A percentile compares a stretch with the other conserved stretches of the same genome.
These are phyloP conservation scores for Colletotrichum shisoi DNA, from an alignment of 2,329 filamentous ascomycete species.

Conservation along the genomic window DNA sequence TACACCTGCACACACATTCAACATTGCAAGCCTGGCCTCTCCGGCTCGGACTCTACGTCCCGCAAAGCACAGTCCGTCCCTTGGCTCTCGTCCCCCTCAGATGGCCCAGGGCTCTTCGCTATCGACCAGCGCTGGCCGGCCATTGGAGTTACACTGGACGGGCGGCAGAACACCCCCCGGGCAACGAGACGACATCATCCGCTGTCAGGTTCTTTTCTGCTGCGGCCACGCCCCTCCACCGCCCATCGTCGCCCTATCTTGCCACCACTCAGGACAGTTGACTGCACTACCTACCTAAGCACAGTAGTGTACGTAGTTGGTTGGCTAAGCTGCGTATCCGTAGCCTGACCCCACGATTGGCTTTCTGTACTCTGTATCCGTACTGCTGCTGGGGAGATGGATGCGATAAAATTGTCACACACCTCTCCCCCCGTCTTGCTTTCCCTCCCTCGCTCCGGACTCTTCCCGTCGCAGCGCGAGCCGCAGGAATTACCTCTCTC, in stretches of 20 bases:
- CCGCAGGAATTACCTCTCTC: constrained; percentile 9
- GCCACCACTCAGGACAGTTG: not conserved
- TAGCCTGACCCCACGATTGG: constrained; percentile 23
- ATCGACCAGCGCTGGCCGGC: constrained; percentile 17
- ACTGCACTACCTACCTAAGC: too few species aligned
- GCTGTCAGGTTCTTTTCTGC: constrained; percentile 33
- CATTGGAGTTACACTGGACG: constrained; percentile 36
- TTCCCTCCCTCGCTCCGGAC: constrained; percentile 18
- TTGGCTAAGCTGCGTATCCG: not conserved
- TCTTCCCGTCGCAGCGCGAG: constrained; percentile 22
- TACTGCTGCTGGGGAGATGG: not conserved
- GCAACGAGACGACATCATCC: constrained; percentile 37
- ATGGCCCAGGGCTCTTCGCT: constrained; percentile 5
- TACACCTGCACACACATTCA: too few species aligned
- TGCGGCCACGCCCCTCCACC: constrained; percentile 31
- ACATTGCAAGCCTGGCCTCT: constrained; percentile 11
- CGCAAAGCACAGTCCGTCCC: constrained; percentile 11
- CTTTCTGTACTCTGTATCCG: not conserved
- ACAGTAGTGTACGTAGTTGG: too few species aligned
- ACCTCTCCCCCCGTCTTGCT: constrained; percentile 18
- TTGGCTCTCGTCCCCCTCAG: constrained; percentile 16
- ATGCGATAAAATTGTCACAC: constrained; percentile 24
- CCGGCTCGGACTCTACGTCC: constrained; percentile 6
- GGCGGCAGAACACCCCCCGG: constrained; percentile 33
- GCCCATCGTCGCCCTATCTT: constrained; percentile 2